Evolutionary conservation across 345 rosid species (phyloP).

Genomic region (Anacardium occidentale): DNA sequence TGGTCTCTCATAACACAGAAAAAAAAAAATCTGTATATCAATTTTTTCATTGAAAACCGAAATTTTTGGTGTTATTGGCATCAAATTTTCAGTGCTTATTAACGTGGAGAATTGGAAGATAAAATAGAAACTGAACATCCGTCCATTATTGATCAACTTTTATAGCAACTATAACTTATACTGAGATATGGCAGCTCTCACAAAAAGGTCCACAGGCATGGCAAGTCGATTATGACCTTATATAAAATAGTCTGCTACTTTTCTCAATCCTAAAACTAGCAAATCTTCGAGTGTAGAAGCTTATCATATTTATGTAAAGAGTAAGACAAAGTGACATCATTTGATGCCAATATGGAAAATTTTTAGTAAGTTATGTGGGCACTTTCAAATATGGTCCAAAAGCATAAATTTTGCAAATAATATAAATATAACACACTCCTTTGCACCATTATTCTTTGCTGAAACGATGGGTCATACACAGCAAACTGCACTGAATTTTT

Average conservation of each 20-base stretch:
- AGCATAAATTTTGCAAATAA: slow-evolving; percentile 10
- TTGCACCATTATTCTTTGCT: slow-evolving; percentile 24
- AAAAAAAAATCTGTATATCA: too few species aligned
- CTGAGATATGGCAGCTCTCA: slow-evolving; percentile 1
- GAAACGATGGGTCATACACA: slow-evolving; percentile 10
- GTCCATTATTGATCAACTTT: too few species aligned
- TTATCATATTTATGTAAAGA: neutral
- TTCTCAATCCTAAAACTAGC: slow-evolving; percentile 22
- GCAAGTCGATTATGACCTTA: neutral
- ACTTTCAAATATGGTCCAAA: slow-evolving; percentile 21
- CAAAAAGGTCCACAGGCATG: slow-evolving; percentile 13
- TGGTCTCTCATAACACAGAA: too few species aligned
- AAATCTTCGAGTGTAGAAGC: slow-evolving; percentile 14
- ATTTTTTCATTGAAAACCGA: too few species aligned
- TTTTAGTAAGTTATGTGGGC: slow-evolving; percentile 12
- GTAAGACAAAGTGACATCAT: slow-evolving; percentile 20
- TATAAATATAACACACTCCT: slow-evolving; percentile 9
- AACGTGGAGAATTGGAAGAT: too few species aligned
- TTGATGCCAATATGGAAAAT: slow-evolving; percentile 13
- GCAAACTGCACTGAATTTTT: slow-evolving; percentile 1
- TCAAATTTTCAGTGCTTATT: too few species aligned
- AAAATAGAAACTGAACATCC: too few species aligned
- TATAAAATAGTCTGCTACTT: neutral
- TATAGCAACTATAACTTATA: neutral
- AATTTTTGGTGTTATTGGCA: too few species aligned